phyloP scores from a whole-genome alignment of 306 rosid genomes.

The Lupinus albus region DNA sequence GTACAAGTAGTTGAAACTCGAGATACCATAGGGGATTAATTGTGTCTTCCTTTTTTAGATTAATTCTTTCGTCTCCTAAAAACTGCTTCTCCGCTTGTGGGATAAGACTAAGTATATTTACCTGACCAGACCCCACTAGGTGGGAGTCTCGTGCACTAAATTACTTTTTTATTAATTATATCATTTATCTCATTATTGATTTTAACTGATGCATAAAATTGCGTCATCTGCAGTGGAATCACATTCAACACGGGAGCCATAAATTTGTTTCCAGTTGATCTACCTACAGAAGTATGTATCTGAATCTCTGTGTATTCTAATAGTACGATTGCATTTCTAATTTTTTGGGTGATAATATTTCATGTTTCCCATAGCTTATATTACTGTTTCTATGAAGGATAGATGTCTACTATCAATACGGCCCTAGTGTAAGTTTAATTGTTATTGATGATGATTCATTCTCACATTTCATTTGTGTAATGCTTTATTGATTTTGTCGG shows the following conservation, averaged over 20 bases:
- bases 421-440: background rate
- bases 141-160: no score
- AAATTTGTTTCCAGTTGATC: slow-evolving; percentile 77
- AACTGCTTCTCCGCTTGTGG: no score
- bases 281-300: slow-evolving; percentile 64
- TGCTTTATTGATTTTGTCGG: background rate
- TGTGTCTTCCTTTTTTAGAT: background rate
- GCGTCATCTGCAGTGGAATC: slow-evolving; percentile 64
- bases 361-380: slow-evolving; percentile 14
- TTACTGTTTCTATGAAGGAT: slow-evolving; percentile 16
- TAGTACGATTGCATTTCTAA: background rate
- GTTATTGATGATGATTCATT: slow-evolving; percentile 29
- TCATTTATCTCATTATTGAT: slow-evolving; percentile 25
- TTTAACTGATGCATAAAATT: slow-evolving; percentile 34
- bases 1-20: slow-evolving; percentile 19
- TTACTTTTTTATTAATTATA: slow-evolving; percentile 1
- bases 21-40: slow-evolving; percentile 7
- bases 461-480: slow-evolving; percentile 9
- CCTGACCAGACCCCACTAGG: no score
- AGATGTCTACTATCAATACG: slow-evolving; percentile 2
- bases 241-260: slow-evolving; percentile 72
- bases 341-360: background rate
- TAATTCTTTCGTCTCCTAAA: background rate
- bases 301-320: slow-evolving; percentile 15
- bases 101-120: no score